These are phyloP conservation scores for Penicillium psychrosexuale DNA, from an alignment of 2,329 filamentous ascomycete species.

Conservation along the genomic window DNA sequence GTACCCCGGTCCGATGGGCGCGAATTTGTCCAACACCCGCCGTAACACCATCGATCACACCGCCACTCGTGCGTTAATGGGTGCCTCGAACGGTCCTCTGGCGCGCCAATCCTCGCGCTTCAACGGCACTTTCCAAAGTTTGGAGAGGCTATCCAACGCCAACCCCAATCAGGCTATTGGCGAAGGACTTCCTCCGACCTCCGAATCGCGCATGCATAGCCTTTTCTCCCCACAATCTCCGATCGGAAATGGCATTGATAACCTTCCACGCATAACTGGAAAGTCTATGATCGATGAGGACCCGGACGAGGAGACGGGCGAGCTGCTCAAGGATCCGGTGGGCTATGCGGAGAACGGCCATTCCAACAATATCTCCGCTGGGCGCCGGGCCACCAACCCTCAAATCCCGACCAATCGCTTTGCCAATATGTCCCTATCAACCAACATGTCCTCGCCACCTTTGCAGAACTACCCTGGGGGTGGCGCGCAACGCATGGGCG, in stretches of 20 bases:
- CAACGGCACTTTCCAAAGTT: constrained; percentile 59
- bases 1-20: constrained; percentile 42
- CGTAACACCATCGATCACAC: constrained; percentile 55
- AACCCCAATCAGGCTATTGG: constrained; percentile 45
- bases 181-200: constrained; percentile 50
- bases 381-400: constrained; percentile 68
- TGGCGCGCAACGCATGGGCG: constrained; percentile 43
- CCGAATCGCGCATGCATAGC: constrained; percentile 52
- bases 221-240: constrained; percentile 62
- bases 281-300: constrained; percentile 65
- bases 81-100: constrained; percentile 40
- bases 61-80: constrained; percentile 33
- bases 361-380: constrained; percentile 37
- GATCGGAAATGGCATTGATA: constrained; percentile 53
- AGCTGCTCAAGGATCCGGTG: constrained; percentile 61
- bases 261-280: constrained; percentile 53
- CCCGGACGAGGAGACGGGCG: constrained; percentile 61
- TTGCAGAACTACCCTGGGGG: constrained; percentile 54
- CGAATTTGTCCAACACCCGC: constrained; percentile 37
- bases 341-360: constrained; percentile 69
- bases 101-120: constrained; percentile 58
- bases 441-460: constrained; percentile 57
- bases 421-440: constrained; percentile 68
- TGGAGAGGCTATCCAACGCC: constrained; percentile 56
- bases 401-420: constrained; percentile 69